A percentile compares a stretch with the other conserved stretches of the same genome.
Evolutionary conservation across 73 alveolate genomes (phyloP).

Genomic region (Durusdinium trenchii): DNA sequence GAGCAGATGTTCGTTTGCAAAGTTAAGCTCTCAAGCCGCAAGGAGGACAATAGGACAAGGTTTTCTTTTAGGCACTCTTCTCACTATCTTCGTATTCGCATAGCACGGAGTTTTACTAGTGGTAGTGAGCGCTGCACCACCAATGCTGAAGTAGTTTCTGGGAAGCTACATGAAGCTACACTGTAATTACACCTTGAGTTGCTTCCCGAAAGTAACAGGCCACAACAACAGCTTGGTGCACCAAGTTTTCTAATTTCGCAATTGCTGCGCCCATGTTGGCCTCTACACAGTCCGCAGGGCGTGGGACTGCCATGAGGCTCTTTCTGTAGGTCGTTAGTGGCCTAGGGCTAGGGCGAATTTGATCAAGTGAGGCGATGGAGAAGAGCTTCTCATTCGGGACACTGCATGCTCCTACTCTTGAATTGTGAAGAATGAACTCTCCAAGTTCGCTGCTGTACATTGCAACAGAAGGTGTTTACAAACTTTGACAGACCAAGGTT

Average conservation of each 20-base stretch:
- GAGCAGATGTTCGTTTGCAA: too few relatives aligned
- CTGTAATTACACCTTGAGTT: too few relatives aligned
- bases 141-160: too few relatives aligned
- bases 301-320: neutral
- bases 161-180: too few relatives aligned
- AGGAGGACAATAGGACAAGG: neutral
- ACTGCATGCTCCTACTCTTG: constrained; percentile 31
- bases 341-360: too few relatives aligned
- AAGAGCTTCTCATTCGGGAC: constrained; percentile 27
- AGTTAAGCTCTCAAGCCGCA: neutral
- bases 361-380: neutral
- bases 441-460: neutral
- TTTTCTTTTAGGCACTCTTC: neutral
- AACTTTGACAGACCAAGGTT: constrained; percentile 12
- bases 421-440: neutral
- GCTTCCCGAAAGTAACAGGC: neutral
- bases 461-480: neutral
- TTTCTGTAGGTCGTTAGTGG: too few relatives aligned
- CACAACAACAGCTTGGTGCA: neutral
- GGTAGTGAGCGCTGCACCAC: too few relatives aligned
- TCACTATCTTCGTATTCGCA: neutral
- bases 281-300: neutral
- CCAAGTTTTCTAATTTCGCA: neutral
- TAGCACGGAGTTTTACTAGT: neutral
- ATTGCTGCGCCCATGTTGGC: neutral